phyloP scores from a whole-genome alignment of 306 rosid species.

The Adenanthera pavonina region DNA sequence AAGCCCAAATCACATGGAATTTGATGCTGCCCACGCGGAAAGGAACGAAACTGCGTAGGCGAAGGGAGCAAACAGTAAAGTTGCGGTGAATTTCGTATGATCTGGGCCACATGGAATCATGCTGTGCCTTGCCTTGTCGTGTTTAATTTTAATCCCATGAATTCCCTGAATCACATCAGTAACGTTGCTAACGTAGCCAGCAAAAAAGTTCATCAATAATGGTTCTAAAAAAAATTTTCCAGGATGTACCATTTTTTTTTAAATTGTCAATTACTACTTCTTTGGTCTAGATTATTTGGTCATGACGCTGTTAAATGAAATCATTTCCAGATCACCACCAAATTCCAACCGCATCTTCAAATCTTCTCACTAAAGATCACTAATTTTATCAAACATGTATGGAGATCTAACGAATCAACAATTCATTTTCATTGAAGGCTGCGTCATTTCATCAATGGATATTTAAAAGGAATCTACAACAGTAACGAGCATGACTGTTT shows the following conservation, averaged over 20 bases:
- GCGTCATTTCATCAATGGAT: slow-evolving; percentile 37
- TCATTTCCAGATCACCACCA: neutral
- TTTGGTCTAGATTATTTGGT: neutral
- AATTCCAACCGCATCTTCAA: slow-evolving; percentile 2
- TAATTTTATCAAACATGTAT: slow-evolving; percentile 29
- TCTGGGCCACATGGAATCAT: slow-evolving; percentile 18
- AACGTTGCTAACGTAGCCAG: neutral
- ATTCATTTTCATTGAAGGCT: slow-evolving; percentile 28
- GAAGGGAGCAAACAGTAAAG: neutral
- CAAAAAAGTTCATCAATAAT: slow-evolving; percentile 3
- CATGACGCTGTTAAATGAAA: neutral
- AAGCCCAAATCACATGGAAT: neutral
- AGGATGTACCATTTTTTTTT: neutral
- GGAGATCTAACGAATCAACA: slow-evolving; percentile 36
- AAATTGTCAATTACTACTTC: neutral
- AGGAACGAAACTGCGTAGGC: neutral
- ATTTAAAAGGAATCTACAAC: slow-evolving; percentile 25
- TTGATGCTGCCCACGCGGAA: neutral
- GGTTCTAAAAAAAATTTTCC: too few species aligned
- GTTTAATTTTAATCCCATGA: neutral
- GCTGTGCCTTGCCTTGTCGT: neutral
- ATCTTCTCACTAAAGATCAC: neutral
- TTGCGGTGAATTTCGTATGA: neutral
- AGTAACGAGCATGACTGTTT: too few species aligned
- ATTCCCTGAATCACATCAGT: too few species aligned